phyloP scores from a whole-genome alignment of 768 basidiomycete genomes.

The Trametes maxima region DNA sequence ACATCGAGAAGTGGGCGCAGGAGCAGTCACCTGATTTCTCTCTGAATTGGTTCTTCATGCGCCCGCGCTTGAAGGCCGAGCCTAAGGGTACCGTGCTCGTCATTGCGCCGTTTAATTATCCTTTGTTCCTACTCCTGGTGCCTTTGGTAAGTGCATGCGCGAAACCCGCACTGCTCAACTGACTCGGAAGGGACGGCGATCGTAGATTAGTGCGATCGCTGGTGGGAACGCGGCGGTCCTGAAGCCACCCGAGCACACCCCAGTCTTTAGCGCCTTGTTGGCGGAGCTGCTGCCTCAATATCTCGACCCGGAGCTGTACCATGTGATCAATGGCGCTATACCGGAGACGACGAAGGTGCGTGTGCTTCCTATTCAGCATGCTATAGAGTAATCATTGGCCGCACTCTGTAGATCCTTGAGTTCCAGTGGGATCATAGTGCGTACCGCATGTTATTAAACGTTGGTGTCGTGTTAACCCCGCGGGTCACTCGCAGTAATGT shows the following conservation, averaged over 20 bases:
- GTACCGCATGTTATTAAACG: background rate
- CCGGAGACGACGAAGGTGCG: slow-evolving; percentile 61
- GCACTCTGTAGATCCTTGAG: slow-evolving; percentile 54
- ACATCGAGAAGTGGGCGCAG: slow-evolving; percentile 74
- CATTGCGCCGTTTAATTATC: slow-evolving; percentile 78
- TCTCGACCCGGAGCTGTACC: slow-evolving; percentile 62
- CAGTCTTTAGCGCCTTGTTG: slow-evolving; percentile 57
- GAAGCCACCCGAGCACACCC: slow-evolving; percentile 75
- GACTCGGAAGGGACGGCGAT: background rate
- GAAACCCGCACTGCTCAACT: background rate
- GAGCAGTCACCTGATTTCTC: slow-evolving; percentile 58
- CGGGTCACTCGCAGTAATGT: slow-evolving; percentile 47
- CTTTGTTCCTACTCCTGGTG: slow-evolving; percentile 56
- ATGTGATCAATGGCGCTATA: slow-evolving; percentile 69
- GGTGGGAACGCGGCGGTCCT: slow-evolving; percentile 72
- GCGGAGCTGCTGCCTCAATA: slow-evolving; percentile 74
- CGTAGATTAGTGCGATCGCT: slow-evolving; percentile 61
- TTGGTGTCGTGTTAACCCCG: too few species aligned
- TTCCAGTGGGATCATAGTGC: slow-evolving; percentile 64
- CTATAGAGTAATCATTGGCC: background rate
- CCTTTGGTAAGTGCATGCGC: slow-evolving; percentile 51
- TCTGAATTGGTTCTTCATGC: slow-evolving; percentile 59
- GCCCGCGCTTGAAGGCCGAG: slow-evolving; percentile 67
- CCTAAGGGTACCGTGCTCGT: slow-evolving; percentile 75
- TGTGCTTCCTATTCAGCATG: background rate